Evolutionary conservation across 768 basidiomycete species (phyloP).

Genomic region (Tephrocybe sp.): DNA sequence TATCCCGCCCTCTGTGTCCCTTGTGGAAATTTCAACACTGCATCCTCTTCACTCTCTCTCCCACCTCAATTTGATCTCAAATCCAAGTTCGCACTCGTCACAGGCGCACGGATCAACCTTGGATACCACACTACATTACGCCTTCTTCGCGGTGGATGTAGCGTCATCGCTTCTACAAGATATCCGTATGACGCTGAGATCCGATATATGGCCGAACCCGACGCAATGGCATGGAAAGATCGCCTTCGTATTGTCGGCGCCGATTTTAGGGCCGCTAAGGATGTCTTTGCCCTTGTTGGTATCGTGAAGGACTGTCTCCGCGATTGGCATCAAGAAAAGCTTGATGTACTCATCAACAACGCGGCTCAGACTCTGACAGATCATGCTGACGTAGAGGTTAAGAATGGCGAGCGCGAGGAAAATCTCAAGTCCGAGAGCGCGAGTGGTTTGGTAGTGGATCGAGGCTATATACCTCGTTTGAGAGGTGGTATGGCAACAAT

Average conservation of each 20-base stretch:
- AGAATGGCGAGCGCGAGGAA: slow-evolving; percentile 23
- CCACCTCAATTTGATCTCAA: slow-evolving; percentile 22
- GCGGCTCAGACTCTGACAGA: slow-evolving; percentile 35
- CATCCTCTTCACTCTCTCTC: slow-evolving; percentile 24
- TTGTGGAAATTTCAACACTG: slow-evolving; percentile 28
- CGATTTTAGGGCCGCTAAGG: slow-evolving; percentile 31
- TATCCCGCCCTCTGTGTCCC: slow-evolving; percentile 24
- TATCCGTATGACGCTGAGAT: slow-evolving; percentile 30
- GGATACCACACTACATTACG: slow-evolving; percentile 29
- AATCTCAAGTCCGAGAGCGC: slow-evolving; percentile 7
- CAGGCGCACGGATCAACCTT: slow-evolving; percentile 32
- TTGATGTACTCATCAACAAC: slow-evolving; percentile 33
- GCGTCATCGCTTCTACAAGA: slow-evolving; percentile 27
- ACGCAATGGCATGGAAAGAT: slow-evolving; percentile 23
- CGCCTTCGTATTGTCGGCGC: slow-evolving; percentile 28
- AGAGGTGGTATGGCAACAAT: slow-evolving; percentile 15
- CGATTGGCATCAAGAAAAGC: slow-evolving; percentile 17
- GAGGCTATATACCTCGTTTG: slow-evolving; percentile 17
- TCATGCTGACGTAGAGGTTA: slow-evolving; percentile 21
- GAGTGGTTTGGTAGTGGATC: slow-evolving; percentile 8
- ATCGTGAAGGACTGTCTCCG: slow-evolving; percentile 20
- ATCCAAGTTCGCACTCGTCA: slow-evolving; percentile 27
- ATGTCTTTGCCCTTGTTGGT: slow-evolving; percentile 28
- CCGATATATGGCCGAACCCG: slow-evolving; percentile 25
- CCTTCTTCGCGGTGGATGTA: slow-evolving; percentile 28